Evolutionary conservation across 176 grass and related monocot genomes (phyloP), one percentile per base, ranked within the genome.

Genomic region (Alopecurus myosuroides): DNA sequence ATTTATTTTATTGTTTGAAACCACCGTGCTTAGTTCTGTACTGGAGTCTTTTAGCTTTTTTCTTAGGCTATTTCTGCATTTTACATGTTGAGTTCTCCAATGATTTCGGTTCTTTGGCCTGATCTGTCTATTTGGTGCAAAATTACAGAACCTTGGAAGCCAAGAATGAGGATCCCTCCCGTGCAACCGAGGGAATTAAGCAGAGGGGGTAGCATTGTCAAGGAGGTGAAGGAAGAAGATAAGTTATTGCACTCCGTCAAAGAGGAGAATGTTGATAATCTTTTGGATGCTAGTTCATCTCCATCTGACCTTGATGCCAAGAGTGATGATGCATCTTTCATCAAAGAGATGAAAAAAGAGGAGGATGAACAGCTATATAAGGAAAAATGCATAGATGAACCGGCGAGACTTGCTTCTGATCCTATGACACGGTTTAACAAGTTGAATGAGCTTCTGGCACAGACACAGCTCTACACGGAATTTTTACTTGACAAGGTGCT

Each of bases 401-500:
- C 29, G 12, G 9, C 60, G 39, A 70, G 7, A n/a, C 45, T 81
- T 65, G 78, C 75, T 77, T 58, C 87, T 45, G 87, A 90, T 82
- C 85, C 89, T 13, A 37, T 93, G 12, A 11, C 81, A 48, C 75
- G 82, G 29, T 94, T 94, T 86, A 90, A 68, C 64, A 98, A 98
- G 80, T 72, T 98, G 25, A 88, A 90, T 37, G 89, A 92, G 70
- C 55, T 98, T 48, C 81, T 98, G 61, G 90, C 91, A 7, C 88
- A 95, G 85, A 84, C 84, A 17, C 89, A 98, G 13, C 87, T 98
- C 15, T 98, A 88, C 84, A 94, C 89, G 0, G 67, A 95, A 78
- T 98, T 95, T 76, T 81, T 98, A 41, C 88, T 95, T 29, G 93
- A 95, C 82, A 98, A 94, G 74, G 87, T 98, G 91, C 93, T 70